A percentile compares a stretch with the other conserved stretches of the same genome.
Conservation (phyloP, 495 filamentous ascomycete genomes). For the Staphylotrichum longicolle region DNA sequence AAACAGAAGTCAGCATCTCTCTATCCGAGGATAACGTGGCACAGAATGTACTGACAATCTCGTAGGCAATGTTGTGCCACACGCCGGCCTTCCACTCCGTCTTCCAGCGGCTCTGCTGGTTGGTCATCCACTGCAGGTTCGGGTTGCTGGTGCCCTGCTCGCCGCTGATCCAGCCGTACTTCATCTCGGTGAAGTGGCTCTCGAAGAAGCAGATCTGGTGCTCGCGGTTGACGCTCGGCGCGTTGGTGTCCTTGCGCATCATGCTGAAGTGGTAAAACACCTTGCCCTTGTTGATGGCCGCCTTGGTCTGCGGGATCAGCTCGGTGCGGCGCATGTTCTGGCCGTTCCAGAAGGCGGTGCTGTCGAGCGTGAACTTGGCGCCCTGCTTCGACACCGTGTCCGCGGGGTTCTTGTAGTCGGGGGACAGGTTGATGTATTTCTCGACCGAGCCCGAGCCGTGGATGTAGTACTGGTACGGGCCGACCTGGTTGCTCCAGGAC, state of each 20-base stretch:
- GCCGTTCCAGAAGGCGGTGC: slow-evolving; percentile 58
- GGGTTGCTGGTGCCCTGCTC: slow-evolving; percentile 56
- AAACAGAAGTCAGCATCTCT: slow-evolving; percentile 60
- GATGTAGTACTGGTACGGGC: slow-evolving; percentile 73
- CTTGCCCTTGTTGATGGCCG: slow-evolving; percentile 58
- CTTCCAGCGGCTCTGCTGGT: slow-evolving; percentile 45
- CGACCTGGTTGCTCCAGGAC: slow-evolving; percentile 65
- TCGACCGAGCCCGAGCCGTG: slow-evolving; percentile 56
- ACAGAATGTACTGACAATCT: slow-evolving; percentile 38
- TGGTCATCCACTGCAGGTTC: slow-evolving; percentile 47
- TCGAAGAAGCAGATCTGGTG: slow-evolving; percentile 77
- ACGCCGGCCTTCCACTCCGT: slow-evolving; percentile 52
- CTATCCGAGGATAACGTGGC: slow-evolving; percentile 35
- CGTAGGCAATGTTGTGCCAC: slow-evolving; percentile 77
- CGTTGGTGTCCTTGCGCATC: slow-evolving; percentile 55
- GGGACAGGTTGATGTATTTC: slow-evolving; percentile 57
- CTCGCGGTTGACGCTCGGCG: slow-evolving; percentile 59
- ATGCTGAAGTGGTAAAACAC: slow-evolving; percentile 71
- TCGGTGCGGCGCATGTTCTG: slow-evolving; percentile 57
- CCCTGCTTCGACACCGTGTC: slow-evolving; percentile 60
- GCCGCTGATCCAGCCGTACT: slow-evolving; percentile 58
- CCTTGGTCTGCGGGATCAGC: slow-evolving; percentile 67
- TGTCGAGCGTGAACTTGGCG: slow-evolving; percentile 66
- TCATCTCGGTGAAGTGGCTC: slow-evolving; percentile 73
- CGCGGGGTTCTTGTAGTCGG: slow-evolving; percentile 63